Evolutionary conservation across 441 rosid species (phyloP).

Genomic region (Brassica hybrid): DNA sequence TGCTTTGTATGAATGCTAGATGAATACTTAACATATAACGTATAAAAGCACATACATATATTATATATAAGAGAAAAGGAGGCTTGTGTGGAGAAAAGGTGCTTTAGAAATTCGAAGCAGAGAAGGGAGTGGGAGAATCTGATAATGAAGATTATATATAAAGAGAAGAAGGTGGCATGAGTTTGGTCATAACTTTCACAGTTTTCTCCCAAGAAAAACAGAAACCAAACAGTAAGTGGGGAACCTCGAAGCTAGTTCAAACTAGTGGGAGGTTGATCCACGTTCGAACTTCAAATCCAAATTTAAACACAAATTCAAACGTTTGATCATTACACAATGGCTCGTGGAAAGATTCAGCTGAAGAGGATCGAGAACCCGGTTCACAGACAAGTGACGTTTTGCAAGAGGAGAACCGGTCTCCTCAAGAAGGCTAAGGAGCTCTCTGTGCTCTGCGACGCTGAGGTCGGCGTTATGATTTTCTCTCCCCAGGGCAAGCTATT

Average conservation of each 20-base stretch:
- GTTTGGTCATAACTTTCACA: slow-evolving; percentile 32
- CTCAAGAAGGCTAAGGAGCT: slow-evolving; percentile 98
- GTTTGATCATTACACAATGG: slow-evolving; percentile 52
- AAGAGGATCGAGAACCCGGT: slow-evolving; percentile 85
- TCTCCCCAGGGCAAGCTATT: slow-evolving; percentile 82
- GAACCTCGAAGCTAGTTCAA: slow-evolving; percentile 96
- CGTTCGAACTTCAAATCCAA: slow-evolving; percentile 30
- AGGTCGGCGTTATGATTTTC: slow-evolving; percentile 83
- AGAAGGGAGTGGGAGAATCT: slow-evolving; percentile 39
- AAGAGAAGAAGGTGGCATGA: slow-evolving; percentile 31
- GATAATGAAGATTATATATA: slow-evolving; percentile 38
- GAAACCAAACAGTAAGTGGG: slow-evolving; percentile 44
- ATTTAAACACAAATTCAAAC: slow-evolving; percentile 1
- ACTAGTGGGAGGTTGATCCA: slow-evolving; percentile 96
- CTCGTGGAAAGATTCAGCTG: slow-evolving; percentile 91
- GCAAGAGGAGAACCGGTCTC: slow-evolving; percentile 92
- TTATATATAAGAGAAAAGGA: slow-evolving; percentile 16
- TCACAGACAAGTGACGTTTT: slow-evolving; percentile 95
- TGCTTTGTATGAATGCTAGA: slow-evolving; percentile 4
- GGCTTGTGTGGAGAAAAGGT: too few species aligned
- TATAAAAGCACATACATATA: slow-evolving; percentile 9
- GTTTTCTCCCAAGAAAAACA: slow-evolving; percentile 30
- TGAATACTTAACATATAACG: slow-evolving; percentile 14
- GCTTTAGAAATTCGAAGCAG: too few species aligned
- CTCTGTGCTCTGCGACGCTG: slow-evolving; percentile 42